phyloP scores from a whole-genome alignment of 805 yeast species.

The Metschnikowia koreensis region DNA sequence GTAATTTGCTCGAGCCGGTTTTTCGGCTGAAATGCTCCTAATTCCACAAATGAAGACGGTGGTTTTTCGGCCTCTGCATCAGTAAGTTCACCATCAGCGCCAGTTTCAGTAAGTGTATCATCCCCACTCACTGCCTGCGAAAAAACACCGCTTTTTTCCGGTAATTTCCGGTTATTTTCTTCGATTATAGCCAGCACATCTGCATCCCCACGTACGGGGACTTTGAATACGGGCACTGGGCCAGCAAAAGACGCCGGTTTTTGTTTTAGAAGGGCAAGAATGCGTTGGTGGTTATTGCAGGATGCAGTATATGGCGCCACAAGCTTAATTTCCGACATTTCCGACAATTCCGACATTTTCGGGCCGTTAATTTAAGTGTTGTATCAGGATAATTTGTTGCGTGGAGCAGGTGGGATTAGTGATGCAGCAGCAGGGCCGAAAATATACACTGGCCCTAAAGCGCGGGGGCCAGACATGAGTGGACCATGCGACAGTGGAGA shows the following conservation, averaged over 20 bases:
- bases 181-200: constrained; percentile 12
- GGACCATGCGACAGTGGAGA: no score
- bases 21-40: constrained; percentile 29
- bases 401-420: no score
- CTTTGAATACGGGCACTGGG: constrained; percentile 3
- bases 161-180: constrained; percentile 8
- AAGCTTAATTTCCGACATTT: constrained; percentile 8
- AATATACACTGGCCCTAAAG: neutral
- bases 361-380: neutral
- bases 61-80: constrained; percentile 18
- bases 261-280: constrained; percentile 10
- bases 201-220: constrained; percentile 11
- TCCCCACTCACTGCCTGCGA: neutral
- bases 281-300: constrained; percentile 6
- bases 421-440: no score
- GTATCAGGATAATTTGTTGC: neutral
- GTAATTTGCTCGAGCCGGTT: constrained; percentile 36
- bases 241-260: neutral
- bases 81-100: constrained; percentile 4
- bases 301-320: constrained; percentile 13
- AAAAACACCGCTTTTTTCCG: neutral
- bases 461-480: neutral
- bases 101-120: neutral
- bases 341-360: neutral
- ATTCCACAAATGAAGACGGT: constrained; percentile 22